These are phyloP conservation scores for Cunninghamia lanceolata DNA, from an alignment of 75 land plant genomes.

Conservation along the genomic window DNA sequence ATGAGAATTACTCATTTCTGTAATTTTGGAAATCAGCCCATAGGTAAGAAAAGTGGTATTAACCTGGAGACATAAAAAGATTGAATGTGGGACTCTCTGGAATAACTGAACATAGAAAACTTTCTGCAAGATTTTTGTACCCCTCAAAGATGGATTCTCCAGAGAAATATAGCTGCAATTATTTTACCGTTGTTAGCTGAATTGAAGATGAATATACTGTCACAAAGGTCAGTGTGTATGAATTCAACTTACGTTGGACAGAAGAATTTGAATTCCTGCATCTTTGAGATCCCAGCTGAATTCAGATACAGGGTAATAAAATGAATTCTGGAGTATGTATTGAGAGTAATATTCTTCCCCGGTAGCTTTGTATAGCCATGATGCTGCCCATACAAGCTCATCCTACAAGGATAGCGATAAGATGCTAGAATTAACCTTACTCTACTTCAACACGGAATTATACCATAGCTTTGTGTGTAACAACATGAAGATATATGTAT, in stretches of 20 bases:
- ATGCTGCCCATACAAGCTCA: slow-evolving; percentile 86
- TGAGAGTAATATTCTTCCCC: slow-evolving; percentile 23
- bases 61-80: slow-evolving; percentile 67
- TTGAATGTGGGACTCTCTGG: slow-evolving; percentile 60
- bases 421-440: not conserved
- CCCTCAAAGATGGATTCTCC: slow-evolving; percentile 39
- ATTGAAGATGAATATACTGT: not conserved
- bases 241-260: slow-evolving; percentile 30
- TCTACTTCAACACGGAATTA: not conserved
- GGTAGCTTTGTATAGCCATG: slow-evolving; percentile 84
- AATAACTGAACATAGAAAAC: slow-evolving; percentile 65
- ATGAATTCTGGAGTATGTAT: slow-evolving; percentile 39
- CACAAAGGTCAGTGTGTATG: no score
- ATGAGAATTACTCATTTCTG: not conserved
- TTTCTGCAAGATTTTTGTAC: slow-evolving; percentile 67
- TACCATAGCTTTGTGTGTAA: not conserved
- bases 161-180: slow-evolving; percentile 49
- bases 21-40: slow-evolving; percentile 21
- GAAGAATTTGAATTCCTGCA: slow-evolving; percentile 62
- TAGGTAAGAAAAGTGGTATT: not conserved
- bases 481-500: not conserved
- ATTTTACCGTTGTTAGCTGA: not conserved
- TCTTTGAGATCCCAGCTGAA: slow-evolving; percentile 76
- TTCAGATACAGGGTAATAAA: slow-evolving; percentile 37
- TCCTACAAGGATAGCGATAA: slow-evolving; percentile 39